These are phyloP conservation scores for Anthostomella pinea DNA, from an alignment of 2,329 filamentous ascomycete species.

Conservation along the genomic window DNA sequence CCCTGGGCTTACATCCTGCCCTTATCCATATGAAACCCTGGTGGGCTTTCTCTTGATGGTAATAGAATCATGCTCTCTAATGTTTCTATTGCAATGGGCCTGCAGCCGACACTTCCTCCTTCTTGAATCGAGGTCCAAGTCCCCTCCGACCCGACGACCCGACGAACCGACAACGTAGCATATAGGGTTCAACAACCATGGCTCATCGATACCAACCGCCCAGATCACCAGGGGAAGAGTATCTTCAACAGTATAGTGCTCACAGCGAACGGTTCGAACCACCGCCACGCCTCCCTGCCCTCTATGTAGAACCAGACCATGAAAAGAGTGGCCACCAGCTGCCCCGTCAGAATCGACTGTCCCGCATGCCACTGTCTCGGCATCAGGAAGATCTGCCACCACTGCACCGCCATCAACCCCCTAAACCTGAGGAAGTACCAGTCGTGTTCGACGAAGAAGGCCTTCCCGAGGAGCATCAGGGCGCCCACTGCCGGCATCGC, in stretches of 20 bases:
- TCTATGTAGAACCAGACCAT: conserved; percentile 20
- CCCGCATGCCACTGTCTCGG: conserved; percentile 14
- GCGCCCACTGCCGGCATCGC: conserved; percentile 2
- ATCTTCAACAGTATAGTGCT: conserved; percentile 17
- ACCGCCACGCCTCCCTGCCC: conserved; percentile 9
- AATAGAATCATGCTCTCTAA: too few species aligned
- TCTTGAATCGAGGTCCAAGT: too few species aligned
- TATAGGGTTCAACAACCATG: too few species aligned
- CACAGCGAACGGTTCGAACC: conserved; percentile 18
- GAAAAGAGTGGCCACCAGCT: conserved; percentile 15
- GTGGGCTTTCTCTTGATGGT: too few species aligned
- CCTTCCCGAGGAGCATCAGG: conserved; percentile 6
- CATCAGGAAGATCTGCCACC: conserved; percentile 22
- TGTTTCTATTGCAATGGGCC: too few species aligned
- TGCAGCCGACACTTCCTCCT: too few species aligned
- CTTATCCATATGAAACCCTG: too few species aligned
- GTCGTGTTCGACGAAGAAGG: conserved; percentile 15
- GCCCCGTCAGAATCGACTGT: conserved; percentile 12
- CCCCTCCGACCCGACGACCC: too few species aligned
- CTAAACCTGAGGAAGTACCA: conserved; percentile 13
- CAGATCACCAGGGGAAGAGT: conserved; percentile 16
- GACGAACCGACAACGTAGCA: too few species aligned
- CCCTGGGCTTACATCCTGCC: too few species aligned
- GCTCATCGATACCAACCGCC: neutral
- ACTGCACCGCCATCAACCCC: conserved; percentile 15